phyloP scores from a whole-genome alignment of 164 flowering plant genomes.

The Saururus chinensis region DNA sequence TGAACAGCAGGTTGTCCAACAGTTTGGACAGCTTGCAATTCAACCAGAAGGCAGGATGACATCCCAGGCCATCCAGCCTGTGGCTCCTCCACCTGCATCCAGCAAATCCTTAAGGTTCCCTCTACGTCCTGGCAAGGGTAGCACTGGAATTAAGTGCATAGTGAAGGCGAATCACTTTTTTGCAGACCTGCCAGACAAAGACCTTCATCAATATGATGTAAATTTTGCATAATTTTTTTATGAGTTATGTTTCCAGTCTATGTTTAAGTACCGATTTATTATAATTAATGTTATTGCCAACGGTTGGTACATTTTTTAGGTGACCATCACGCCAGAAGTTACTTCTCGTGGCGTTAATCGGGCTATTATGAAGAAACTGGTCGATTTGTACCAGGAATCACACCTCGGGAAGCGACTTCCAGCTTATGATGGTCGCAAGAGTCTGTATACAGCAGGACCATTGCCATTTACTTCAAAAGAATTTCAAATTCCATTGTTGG shows the following conservation, averaged over 20 bases:
- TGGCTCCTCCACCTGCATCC: constrained; percentile 34
- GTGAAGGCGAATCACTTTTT: constrained; percentile 97
- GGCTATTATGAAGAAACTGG: constrained; percentile 72
- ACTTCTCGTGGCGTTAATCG: constrained; percentile 59
- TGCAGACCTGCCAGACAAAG: constrained; percentile 74
- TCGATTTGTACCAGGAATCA: constrained; percentile 61
- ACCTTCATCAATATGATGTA: constrained; percentile 91
- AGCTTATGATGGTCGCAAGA: constrained; percentile 91
- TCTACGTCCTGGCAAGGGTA: constrained; percentile 77
- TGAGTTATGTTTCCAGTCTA: background rate
- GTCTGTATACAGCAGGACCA: constrained; percentile 89
- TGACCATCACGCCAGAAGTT: constrained; percentile 82
- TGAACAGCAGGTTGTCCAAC: constrained; percentile 25
- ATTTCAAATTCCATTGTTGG: constrained; percentile 53
- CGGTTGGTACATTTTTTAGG: constrained; percentile 30
- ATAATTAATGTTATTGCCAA: background rate
- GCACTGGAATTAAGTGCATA: constrained; percentile 70
- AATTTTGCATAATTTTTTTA: constrained; percentile 15
- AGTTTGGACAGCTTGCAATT: constrained; percentile 21
- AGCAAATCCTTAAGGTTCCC: constrained; percentile 64
- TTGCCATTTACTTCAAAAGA: constrained; percentile 81
- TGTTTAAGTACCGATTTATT: background rate
- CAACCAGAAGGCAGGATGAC: background rate
- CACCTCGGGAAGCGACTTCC: constrained; percentile 84
- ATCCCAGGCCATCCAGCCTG: constrained; percentile 27